Conservation (phyloP, 2,329 filamentous ascomycete species). For the Helotiales sp. region DNA sequence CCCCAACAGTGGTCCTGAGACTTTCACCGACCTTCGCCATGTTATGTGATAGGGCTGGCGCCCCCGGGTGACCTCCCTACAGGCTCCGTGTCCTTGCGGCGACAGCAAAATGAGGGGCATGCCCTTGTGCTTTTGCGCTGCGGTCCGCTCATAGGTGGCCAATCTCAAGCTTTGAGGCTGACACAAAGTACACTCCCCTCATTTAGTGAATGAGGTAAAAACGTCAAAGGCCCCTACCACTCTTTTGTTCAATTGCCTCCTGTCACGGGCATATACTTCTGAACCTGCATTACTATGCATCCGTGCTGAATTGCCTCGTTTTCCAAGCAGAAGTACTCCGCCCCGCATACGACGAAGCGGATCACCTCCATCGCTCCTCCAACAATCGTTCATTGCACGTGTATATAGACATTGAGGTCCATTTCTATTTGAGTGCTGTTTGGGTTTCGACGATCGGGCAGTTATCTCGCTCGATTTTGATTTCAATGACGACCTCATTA, state of each 20-base stretch:
- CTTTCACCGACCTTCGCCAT: conserved; percentile 9
- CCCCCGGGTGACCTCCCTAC: not conserved
- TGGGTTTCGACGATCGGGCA: not conserved
- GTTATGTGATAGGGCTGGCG: conserved; percentile 6
- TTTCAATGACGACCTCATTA: not conserved
- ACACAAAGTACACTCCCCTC: not conserved
- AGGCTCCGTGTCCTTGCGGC: conserved; percentile 3
- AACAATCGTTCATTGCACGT: not conserved
- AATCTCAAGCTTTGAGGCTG: conserved; percentile 10
- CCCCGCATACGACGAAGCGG: not conserved
- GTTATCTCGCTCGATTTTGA: not conserved
- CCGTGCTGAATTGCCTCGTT: not conserved
- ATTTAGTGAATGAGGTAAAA: not conserved
- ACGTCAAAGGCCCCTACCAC: not conserved
- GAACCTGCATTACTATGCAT: not conserved
- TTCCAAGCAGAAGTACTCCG: not conserved
- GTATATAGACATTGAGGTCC: not conserved
- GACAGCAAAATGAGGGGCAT: not conserved
- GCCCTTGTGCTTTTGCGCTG: conserved; percentile 3
- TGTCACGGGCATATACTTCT: not conserved
- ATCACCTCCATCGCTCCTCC: not conserved
- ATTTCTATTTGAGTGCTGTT: not conserved
- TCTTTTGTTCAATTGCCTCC: not conserved
- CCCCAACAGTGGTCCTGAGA: not conserved
- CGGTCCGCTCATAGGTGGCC: not conserved